Evolutionary conservation across 2,329 filamentous ascomycete genomes (phyloP), one percentile per base, ranked within the genome.

Genomic region (Claviceps spartinae): DNA sequence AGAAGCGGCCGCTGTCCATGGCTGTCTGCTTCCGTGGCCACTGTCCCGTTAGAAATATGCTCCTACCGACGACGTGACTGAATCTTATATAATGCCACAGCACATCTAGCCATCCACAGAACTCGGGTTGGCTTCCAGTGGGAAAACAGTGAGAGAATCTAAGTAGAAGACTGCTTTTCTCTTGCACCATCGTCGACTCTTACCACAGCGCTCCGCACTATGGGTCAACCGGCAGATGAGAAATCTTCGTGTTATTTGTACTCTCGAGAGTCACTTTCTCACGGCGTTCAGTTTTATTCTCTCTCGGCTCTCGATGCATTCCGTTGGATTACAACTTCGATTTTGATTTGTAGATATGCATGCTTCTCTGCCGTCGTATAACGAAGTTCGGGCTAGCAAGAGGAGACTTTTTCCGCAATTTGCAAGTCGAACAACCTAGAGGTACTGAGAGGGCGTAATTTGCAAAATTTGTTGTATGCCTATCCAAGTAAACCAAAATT

Each of bases 341-440:
- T 34, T 34, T 34, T 9, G 30, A 11, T 34, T 34, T 34, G 3
- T 34, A 44, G 73, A 75, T 22, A 74, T 79, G 11, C 77, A 81
- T 52, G 61, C 54, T 16, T 74, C 74, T 0, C 77, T 80, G 40
- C 77, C 77, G 0, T 66, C 67, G 1, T 79, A 78, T 51, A 71
- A 76, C 16, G 78, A 73, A 63, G 78, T 80, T 30, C 75, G 71
- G 0, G 58, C 65, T 0, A 78, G 75, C 54, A 78, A 80, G 75
- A 76, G 80, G 61, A 67, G 69, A 5, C 78, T 74, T 60, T 60
- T 79, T 80, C 54, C 57, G 60, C 2, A 69, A 67, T 47, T 49
- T 79, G 0, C 66, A 73, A 51, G 71, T 71, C 0, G 76, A 76
- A 69, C 59, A 67, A 64, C 47, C 72, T 72, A 2, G 76, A 74